Percentiles rank a stretch among this genome's conserved stretches.
Conservation (phyloP, 495 filamentous ascomycete genomes). For the Chaetomium fimeti region DNA sequence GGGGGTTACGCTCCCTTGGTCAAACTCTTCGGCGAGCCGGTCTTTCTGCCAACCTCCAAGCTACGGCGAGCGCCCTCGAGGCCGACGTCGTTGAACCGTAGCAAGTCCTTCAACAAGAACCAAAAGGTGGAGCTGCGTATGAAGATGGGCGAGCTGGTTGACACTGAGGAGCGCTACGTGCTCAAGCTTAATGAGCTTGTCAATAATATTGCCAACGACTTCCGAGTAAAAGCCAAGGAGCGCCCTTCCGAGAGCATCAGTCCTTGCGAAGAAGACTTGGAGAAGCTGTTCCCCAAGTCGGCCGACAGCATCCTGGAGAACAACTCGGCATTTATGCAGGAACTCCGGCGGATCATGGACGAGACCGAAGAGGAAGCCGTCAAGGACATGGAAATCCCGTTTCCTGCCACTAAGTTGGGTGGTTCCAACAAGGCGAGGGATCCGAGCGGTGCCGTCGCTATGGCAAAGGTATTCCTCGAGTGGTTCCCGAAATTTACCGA, state of each 20-base stretch:
- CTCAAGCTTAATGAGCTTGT: conserved; percentile 78
- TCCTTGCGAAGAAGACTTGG: conserved; percentile 67
- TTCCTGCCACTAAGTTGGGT: conserved; percentile 41
- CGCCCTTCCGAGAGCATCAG: conserved; percentile 62
- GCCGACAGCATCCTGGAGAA: conserved; percentile 72
- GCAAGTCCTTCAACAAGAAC: conserved; percentile 68
- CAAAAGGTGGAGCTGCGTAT: conserved; percentile 81
- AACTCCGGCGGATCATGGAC: conserved; percentile 72
- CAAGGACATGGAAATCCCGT: conserved; percentile 57
- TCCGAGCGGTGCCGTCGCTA: conserved; percentile 67
- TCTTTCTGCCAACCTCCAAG: conserved; percentile 85
- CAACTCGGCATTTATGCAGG: conserved; percentile 74
- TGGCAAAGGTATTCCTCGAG: conserved; percentile 75
- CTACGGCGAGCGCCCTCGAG: conserved; percentile 84
- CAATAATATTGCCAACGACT: conserved; percentile 70
- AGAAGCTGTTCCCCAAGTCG: conserved; percentile 75
- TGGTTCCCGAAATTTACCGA: conserved; percentile 89
- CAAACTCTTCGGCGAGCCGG: conserved; percentile 71
- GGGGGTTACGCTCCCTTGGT: conserved; percentile 71
- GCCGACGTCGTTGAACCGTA: conserved; percentile 71
- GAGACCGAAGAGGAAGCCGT: conserved; percentile 79
- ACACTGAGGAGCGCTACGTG: conserved; percentile 94
- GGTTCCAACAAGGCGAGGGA: conserved; percentile 61
- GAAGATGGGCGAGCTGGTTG: conserved; percentile 87
- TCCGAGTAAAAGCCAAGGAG: conserved; percentile 62